These are phyloP conservation scores for Lichtheimia ramosa DNA, from an alignment of 371 early-diverging fungal genomes.

Conservation along the genomic window DNA sequence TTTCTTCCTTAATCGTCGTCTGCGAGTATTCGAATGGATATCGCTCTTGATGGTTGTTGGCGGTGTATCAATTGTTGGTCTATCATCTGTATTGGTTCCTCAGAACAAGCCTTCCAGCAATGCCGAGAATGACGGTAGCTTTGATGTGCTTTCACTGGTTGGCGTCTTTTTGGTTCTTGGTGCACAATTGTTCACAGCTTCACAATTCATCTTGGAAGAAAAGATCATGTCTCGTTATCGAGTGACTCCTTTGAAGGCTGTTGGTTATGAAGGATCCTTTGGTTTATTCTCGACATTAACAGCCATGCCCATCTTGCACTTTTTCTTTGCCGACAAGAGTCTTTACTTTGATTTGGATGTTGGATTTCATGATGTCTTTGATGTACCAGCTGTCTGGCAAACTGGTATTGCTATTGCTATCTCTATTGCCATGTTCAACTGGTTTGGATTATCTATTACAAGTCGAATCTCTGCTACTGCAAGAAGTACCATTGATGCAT, in stretches of 20 bases:
- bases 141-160: slow-evolving; percentile 44
- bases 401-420: slow-evolving; percentile 81
- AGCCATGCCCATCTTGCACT: slow-evolving; percentile 78
- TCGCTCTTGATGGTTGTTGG: slow-evolving; percentile 76
- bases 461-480: slow-evolving; percentile 83
- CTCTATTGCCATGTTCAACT: slow-evolving; percentile 93
- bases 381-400: slow-evolving; percentile 66
- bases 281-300: slow-evolving; percentile 74
- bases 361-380: slow-evolving; percentile 76
- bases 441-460: slow-evolving; percentile 92
- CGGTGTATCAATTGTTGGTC: slow-evolving; percentile 88
- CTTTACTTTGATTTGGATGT: slow-evolving; percentile 77
- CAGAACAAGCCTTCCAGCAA: slow-evolving; percentile 32
- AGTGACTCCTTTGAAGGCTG: slow-evolving; percentile 84
- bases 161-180: slow-evolving; percentile 85
- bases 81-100: slow-evolving; percentile 63
- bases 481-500: slow-evolving; percentile 93
- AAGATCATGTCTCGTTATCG: slow-evolving; percentile 81
- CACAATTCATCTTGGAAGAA: slow-evolving; percentile 95
- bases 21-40: slow-evolving; percentile 79
- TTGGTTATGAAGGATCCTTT: slow-evolving; percentile 92
- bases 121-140: slow-evolving; percentile 1
- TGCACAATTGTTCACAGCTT: slow-evolving; percentile 91
- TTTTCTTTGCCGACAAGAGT: slow-evolving; percentile 59
- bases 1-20: slow-evolving; percentile 77